phyloP scores from a whole-genome alignment of 768 basidiomycete genomes.

The Tricholoma sp. region DNA sequence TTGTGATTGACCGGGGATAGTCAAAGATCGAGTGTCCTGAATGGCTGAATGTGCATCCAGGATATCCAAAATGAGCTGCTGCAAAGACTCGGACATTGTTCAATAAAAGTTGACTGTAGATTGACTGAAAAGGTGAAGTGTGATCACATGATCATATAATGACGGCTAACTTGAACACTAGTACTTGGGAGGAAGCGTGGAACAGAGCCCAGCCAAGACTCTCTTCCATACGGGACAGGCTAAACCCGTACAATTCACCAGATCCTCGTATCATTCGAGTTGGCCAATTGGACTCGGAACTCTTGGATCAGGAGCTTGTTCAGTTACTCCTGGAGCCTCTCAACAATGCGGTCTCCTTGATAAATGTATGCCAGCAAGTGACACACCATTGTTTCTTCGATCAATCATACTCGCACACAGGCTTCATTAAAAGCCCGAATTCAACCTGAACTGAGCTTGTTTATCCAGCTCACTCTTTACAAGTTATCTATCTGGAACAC shows the following conservation, averaged over 20 bases:
- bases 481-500: slow-evolving; percentile 79
- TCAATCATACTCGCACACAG: slow-evolving; percentile 27
- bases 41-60: slow-evolving; percentile 55
- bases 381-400: neutral
- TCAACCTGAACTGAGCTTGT: slow-evolving; percentile 68
- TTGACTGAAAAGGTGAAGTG: too few relatives aligned
- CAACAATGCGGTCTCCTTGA: slow-evolving; percentile 57
- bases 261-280: slow-evolving; percentile 64
- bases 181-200: slow-evolving; percentile 62
- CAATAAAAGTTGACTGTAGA: neutral
- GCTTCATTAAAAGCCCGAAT: slow-evolving; percentile 53
- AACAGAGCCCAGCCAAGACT: slow-evolving; percentile 52
- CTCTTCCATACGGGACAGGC: slow-evolving; percentile 36
- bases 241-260: slow-evolving; percentile 27
- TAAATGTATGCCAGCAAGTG: slow-evolving; percentile 49
- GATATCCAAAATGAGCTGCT: slow-evolving; percentile 72
- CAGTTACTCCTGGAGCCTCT: slow-evolving; percentile 81
- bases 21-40: slow-evolving; percentile 62
- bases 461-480: slow-evolving; percentile 70
- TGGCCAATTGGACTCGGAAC: slow-evolving; percentile 85
- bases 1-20: slow-evolving; percentile 56
- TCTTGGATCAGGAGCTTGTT: slow-evolving; percentile 85
- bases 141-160: slow-evolving; percentile 8
- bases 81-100: slow-evolving; percentile 70
- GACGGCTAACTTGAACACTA: slow-evolving; percentile 18